Evolutionary conservation across 2,329 filamentous ascomycete species (phyloP).

Genomic region (Tothia fuscella): DNA sequence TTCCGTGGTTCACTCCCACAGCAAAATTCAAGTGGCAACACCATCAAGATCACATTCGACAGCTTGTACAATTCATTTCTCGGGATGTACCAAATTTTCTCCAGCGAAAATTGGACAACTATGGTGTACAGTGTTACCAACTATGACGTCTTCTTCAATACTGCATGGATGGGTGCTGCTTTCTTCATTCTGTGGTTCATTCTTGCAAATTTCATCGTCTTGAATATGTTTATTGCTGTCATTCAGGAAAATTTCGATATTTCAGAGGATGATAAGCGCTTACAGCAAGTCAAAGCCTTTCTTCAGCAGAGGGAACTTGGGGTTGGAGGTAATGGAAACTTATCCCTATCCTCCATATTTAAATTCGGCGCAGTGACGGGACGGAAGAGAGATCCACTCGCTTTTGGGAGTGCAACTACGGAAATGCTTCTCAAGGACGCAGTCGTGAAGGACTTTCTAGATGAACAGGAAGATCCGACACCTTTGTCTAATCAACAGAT

Average conservation of each 20-base stretch:
- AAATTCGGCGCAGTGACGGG: constrained; percentile 49
- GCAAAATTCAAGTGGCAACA: constrained; percentile 47
- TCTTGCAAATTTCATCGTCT: constrained; percentile 81
- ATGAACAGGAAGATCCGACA: constrained; percentile 45
- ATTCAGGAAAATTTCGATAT: constrained; percentile 99
- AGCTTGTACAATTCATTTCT: constrained; percentile 93
- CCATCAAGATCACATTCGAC: constrained; percentile 64
- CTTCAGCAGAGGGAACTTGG: constrained; percentile 81
- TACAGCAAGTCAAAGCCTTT: constrained; percentile 93
- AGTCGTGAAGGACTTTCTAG: constrained; percentile 87
- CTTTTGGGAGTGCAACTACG: constrained; percentile 82
- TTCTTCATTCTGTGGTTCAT: constrained; percentile 96
- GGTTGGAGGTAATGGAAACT: constrained; percentile 42
- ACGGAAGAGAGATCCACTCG: constrained; percentile 65
- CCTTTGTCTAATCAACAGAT: neutral
- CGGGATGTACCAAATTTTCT: constrained; percentile 94
- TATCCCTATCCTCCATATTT: constrained; percentile 57
- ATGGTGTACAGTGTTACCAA: constrained; percentile 75
- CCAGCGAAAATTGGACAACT: constrained; percentile 89
- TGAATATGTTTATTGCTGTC: constrained; percentile 99
- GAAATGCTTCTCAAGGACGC: constrained; percentile 96
- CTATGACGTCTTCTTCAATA: constrained; percentile 51
- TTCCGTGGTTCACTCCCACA: constrained; percentile 75
- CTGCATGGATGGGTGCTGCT: constrained; percentile 83
- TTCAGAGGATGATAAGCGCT: constrained; percentile 91